Base-by-base conservation (phyloP, 2,329 filamentous ascomycete genomes). In the Nemania serpens region DNA sequence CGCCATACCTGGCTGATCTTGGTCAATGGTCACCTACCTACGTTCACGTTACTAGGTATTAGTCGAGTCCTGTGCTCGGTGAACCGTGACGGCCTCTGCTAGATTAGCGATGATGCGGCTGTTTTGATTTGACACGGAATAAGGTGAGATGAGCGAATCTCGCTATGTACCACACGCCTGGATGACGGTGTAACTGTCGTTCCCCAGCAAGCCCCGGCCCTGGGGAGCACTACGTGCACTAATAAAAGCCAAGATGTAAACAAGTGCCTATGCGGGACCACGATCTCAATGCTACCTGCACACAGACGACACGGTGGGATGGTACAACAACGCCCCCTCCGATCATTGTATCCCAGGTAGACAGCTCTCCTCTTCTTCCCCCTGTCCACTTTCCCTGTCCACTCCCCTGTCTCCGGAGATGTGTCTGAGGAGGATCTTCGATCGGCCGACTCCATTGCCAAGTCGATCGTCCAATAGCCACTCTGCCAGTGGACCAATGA, bases 81-180 rank as follows among this genome's bases (percentile, higher is more conserved):
- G 25, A 29, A 29, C 25, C 43, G 33, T 41, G 13, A 42, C 34
- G 36, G 36, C 39, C 51, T 37, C 34, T 56, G 18, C 22, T 22
- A 50, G 48, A 29, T 29, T 29, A 29, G 25, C 7, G 34, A 59
- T 29, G 59, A 18, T 67, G 53, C 49, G 50, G 34, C 59, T 57
- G 57, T 64, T 59, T 55, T 67, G 55, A 63, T 66, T 68, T 68
- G 53, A 60, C 33, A 58, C 61, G 47, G 60, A 48, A 48, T 48
- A 54, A 62, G 55, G 61, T 63, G 66, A 70, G 65, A 71, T 71
- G 65, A 69, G 64, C 64, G 66, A 68, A 70, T 69, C 67, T 70
- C 61, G 67, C 63, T 59, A 64, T 66, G 69, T 69, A 51, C 63
- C 60, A 71, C 69, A 66, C 50, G 36, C 36, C n/a, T 45, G 56